Conservation (phyloP, 805 yeast species). For the Yarrowia sp. region DNA sequence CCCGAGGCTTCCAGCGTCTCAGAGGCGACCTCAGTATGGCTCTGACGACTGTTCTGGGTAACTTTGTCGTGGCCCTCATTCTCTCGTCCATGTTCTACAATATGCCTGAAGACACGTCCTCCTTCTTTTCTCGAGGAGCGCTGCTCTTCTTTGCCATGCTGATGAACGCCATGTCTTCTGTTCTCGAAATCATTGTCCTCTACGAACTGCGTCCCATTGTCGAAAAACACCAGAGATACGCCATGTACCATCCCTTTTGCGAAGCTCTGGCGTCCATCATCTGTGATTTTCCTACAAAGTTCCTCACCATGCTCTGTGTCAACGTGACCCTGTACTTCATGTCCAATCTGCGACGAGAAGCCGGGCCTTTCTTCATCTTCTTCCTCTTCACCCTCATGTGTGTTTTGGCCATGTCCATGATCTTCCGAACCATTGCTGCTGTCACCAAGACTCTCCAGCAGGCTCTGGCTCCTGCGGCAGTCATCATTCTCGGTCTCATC, state of each 20-base stretch:
- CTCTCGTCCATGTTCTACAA: slow-evolving; percentile 64
- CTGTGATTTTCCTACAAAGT: slow-evolving; percentile 64
- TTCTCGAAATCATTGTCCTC: slow-evolving; percentile 55
- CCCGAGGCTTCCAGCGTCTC: slow-evolving; percentile 61
- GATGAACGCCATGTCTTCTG: slow-evolving; percentile 56
- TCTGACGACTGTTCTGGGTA: slow-evolving; percentile 55
- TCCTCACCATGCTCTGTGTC: slow-evolving; percentile 53
- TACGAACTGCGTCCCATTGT: slow-evolving; percentile 62
- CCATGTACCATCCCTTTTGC: slow-evolving; percentile 67
- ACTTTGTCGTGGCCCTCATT: slow-evolving; percentile 60
- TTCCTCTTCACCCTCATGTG: slow-evolving; percentile 54
- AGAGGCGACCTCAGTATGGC: slow-evolving; percentile 60
- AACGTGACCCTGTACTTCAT: slow-evolving; percentile 61
- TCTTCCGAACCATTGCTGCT: slow-evolving; percentile 56
- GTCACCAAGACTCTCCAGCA: slow-evolving; percentile 50
- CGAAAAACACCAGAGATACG: slow-evolving; percentile 64
- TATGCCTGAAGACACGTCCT: slow-evolving; percentile 57
- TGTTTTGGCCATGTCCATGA: slow-evolving; percentile 63
- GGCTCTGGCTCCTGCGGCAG: slow-evolving; percentile 57
- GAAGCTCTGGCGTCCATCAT: slow-evolving; percentile 68
- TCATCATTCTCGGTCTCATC: slow-evolving; percentile 53
- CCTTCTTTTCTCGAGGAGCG: slow-evolving; percentile 65
- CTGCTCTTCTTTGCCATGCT: slow-evolving; percentile 64
- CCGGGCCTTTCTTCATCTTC: slow-evolving; percentile 63
- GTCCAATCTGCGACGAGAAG: slow-evolving; percentile 59